Evolutionary conservation across 192 early-diverging fungal genomes (phyloP).

Genomic region (Linnemannia elongata): DNA sequence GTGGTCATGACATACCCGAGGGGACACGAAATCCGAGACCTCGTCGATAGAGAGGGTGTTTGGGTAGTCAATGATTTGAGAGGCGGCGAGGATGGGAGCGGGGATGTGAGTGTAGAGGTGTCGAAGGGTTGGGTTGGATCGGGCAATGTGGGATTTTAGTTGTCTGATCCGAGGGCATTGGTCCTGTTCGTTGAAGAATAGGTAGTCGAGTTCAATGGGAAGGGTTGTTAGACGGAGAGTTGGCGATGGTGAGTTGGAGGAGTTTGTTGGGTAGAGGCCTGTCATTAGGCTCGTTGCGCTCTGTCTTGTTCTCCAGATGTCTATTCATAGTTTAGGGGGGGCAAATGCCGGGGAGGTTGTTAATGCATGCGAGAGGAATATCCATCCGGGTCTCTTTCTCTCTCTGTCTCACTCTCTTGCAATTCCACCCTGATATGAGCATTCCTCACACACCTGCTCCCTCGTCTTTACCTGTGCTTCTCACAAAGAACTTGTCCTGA

Average conservation of each 20-base stretch:
- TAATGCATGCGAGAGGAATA: not conserved
- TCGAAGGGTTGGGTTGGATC: not conserved
- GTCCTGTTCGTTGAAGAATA: slow-evolving; percentile 8
- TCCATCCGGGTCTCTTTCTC: too few species aligned
- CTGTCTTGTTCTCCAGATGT: slow-evolving; percentile 25
- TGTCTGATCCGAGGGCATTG: slow-evolving; percentile 14
- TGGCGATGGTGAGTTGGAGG: not conserved
- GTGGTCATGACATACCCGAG: slow-evolving; percentile 14
- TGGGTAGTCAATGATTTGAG: not conserved
- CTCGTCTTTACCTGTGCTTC: slow-evolving; percentile 23
- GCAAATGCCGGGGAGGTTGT: not conserved
- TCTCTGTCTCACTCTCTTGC: too few species aligned
- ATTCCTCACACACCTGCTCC: not conserved
- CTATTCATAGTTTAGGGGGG: not conserved
- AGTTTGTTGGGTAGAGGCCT: slow-evolving; percentile 13
- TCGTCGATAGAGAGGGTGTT: not conserved
- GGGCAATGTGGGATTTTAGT: not conserved
- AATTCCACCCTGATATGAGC: too few species aligned
- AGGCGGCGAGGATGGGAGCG: not conserved
- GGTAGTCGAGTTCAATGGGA: slow-evolving; percentile 16
- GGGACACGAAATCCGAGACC: not conserved
- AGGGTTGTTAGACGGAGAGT: not conserved
- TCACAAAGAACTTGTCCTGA: not conserved
- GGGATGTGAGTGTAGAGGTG: not conserved
- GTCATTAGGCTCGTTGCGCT: slow-evolving; percentile 34